Evolutionary conservation across 495 filamentous ascomycete species (phyloP).

Genomic region (Aspergillus sclerotiicarbonarius): DNA sequence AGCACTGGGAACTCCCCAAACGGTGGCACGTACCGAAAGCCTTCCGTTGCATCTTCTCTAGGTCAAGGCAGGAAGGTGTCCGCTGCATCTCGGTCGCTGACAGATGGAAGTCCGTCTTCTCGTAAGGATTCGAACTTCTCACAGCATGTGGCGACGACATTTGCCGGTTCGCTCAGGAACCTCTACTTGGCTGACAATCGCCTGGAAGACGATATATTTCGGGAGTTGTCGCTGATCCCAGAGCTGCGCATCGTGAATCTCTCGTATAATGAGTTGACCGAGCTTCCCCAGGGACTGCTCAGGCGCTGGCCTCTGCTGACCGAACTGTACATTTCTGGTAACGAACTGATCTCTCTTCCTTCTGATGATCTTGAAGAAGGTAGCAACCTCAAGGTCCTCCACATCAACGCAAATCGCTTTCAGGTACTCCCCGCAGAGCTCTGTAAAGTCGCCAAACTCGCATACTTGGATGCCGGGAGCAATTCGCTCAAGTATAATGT

Average conservation of each 20-base stretch:
- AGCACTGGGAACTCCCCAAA: constrained; percentile 72
- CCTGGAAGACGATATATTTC: constrained; percentile 89
- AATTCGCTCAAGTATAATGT: constrained; percentile 99
- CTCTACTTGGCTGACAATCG: constrained; percentile 92
- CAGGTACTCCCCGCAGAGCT: constrained; percentile 94
- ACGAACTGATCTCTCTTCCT: constrained; percentile 85
- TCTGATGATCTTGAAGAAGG: constrained; percentile 93
- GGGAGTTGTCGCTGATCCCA: constrained; percentile 76
- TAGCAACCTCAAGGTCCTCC: constrained; percentile 78
- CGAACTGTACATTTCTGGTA: constrained; percentile 93
- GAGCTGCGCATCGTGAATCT: constrained; percentile 90
- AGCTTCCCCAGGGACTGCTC: constrained; percentile 85
- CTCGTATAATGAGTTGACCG: constrained; percentile 90
- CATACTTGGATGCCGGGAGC: constrained; percentile 90
- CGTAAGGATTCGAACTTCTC: constrained; percentile 90
- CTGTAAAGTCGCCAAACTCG: constrained; percentile 85
- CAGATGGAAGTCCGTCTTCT: constrained; percentile 58
- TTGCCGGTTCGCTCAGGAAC: constrained; percentile 78
- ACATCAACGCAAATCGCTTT: constrained; percentile 97
- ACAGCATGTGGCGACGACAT: constrained; percentile 70
- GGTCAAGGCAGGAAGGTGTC: constrained; percentile 81
- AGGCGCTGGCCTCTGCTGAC: constrained; percentile 82
- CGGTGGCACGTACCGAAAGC: constrained; percentile 61
- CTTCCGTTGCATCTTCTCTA: constrained; percentile 76
- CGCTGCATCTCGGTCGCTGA: constrained; percentile 64